Conservation (phyloP, 2,329 filamentous ascomycete genomes). For the Ceratocystis ficicola region DNA sequence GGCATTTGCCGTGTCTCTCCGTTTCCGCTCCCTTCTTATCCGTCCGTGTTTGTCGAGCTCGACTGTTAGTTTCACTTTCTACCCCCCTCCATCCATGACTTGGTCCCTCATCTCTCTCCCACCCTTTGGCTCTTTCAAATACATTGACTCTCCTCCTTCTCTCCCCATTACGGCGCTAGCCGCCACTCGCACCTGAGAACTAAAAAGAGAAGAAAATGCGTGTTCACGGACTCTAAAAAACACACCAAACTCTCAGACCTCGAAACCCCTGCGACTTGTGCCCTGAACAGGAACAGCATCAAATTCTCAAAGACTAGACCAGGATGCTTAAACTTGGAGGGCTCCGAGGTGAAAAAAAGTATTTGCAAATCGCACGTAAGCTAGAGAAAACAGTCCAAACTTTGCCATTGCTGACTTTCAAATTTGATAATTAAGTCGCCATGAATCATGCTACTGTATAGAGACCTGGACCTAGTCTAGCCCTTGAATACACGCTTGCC, state of each 20-base stretch:
- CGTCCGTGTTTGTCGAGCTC: neutral
- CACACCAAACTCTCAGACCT: neutral
- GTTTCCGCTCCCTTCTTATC: neutral
- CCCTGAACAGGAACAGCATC: neutral
- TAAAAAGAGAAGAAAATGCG: neutral
- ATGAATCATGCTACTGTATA: neutral
- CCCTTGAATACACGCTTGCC: neutral
- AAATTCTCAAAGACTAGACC: neutral
- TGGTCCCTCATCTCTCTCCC: neutral
- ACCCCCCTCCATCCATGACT: neutral
- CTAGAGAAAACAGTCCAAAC: neutral
- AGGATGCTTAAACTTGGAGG: neutral
- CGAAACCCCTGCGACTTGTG: neutral
- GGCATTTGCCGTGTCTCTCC: neutral
- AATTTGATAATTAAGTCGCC: neutral
- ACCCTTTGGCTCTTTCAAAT: neutral
- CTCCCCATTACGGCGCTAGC: neutral
- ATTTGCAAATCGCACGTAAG: neutral
- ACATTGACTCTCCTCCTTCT: neutral
- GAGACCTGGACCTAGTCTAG: neutral
- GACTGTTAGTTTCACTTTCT: neutral
- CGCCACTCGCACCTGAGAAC: neutral
- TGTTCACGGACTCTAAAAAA: constrained; percentile 5
- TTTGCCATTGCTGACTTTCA: neutral
- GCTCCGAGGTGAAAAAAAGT: neutral